These are phyloP conservation scores for Eucalyptus lansdowneana DNA, from an alignment of 345 rosid genomes.

Conservation along the genomic window DNA sequence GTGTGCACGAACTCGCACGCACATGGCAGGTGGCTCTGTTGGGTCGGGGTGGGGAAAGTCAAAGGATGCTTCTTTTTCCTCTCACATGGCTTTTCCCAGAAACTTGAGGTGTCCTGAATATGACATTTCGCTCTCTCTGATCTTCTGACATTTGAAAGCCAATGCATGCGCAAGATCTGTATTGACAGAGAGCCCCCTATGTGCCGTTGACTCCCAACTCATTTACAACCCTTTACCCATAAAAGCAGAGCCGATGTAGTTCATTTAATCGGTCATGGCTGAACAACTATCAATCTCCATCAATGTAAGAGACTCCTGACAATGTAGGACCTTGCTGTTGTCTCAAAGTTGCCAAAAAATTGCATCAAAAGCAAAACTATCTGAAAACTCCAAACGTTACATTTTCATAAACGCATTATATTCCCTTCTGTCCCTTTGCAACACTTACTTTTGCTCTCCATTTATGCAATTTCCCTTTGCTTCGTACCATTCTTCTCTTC, in stretches of 20 bases:
- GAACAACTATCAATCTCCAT: not conserved
- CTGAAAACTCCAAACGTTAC: too few species aligned
- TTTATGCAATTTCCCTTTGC: not conserved
- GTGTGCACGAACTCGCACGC: not conserved
- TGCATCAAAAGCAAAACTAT: not conserved
- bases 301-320: not conserved
- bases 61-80: not conserved
- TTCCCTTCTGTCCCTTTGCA: not conserved
- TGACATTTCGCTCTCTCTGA: not conserved
- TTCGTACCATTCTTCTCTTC: not conserved
- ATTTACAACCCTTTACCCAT: not conserved
- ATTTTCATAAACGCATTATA: not conserved
- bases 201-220: not conserved
- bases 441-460: not conserved
- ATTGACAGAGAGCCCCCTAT: not conserved
- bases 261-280: not conserved
- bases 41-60: not conserved
- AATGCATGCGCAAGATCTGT: not conserved
- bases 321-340: not conserved
- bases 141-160: not conserved
- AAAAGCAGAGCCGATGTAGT: not conserved
- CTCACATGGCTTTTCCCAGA: not conserved
- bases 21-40: not conserved
- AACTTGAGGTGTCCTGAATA: not conserved
- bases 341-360: not conserved